Percentiles rank a stretch among this genome's conserved stretches.
These are phyloP conservation scores for Epichloe sibirici DNA, from an alignment of 2,329 filamentous ascomycete genomes.

Conservation along the genomic window DNA sequence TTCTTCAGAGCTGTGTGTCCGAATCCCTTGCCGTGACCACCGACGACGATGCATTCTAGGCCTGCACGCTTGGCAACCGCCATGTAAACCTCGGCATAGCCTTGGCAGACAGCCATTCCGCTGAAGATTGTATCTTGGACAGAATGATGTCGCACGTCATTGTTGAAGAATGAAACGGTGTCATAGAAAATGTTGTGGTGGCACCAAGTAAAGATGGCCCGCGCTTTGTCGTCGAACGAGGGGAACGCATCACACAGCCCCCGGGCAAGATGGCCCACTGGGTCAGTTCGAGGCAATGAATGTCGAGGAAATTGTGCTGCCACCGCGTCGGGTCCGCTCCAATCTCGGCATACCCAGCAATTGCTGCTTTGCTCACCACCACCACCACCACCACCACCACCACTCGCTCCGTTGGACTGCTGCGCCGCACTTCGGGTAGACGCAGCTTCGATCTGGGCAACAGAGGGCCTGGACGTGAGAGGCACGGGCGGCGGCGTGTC, in stretches of 20 bases:
- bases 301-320: slow-evolving; percentile 65
- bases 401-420: slow-evolving; percentile 6
- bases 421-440: slow-evolving; percentile 19
- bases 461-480: slow-evolving; percentile 37
- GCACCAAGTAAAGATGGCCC: slow-evolving; percentile 88
- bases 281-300: slow-evolving; percentile 52
- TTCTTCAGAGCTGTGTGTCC: slow-evolving; percentile 52
- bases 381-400: background rate
- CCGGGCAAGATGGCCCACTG: slow-evolving; percentile 62
- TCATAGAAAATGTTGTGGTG: slow-evolving; percentile 92
- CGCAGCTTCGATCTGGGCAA: slow-evolving; percentile 36
- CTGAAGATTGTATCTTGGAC: slow-evolving; percentile 61
- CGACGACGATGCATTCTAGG: slow-evolving; percentile 61
- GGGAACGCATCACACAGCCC: slow-evolving; percentile 69
- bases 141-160: slow-evolving; percentile 52
- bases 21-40: slow-evolving; percentile 78
- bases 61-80: slow-evolving; percentile 69
- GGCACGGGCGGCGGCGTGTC: slow-evolving; percentile 41
- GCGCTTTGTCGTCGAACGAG: slow-evolving; percentile 79
- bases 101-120: slow-evolving; percentile 81
- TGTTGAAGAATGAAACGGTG: slow-evolving; percentile 63
- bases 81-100: slow-evolving; percentile 75
- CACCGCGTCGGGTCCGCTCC: slow-evolving; percentile 66
- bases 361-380: slow-evolving; percentile 11
- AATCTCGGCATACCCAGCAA: slow-evolving; percentile 83